These are phyloP conservation scores for Spergularia marina DNA, from an alignment of 148 eudicot genomes.

Conservation along the genomic window DNA sequence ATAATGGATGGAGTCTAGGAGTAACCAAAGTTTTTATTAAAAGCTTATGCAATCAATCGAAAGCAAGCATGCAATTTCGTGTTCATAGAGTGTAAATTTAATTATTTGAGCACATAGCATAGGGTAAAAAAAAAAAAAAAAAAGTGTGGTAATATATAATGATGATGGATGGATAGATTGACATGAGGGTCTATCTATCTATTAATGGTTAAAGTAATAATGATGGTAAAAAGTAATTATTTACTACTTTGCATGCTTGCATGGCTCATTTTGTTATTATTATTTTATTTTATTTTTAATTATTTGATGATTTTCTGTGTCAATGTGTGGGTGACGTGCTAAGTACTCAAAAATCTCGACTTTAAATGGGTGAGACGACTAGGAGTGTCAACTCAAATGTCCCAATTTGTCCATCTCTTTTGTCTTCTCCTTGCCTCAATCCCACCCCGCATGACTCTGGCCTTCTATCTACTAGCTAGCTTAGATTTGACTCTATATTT, in stretches of 20 bases:
- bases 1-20: conserved; percentile 35
- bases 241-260: not conserved
- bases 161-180: conserved; percentile 19
- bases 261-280: not conserved
- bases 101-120: not conserved
- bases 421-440: not conserved
- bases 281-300: not conserved
- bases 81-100: not conserved
- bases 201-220: not conserved
- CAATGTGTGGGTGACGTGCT: conserved; percentile 17
- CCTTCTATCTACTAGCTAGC: not conserved
- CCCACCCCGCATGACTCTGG: not conserved
- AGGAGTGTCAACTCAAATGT: conserved; percentile 25
- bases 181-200: conserved; percentile 18
- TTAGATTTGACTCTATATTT: no score
- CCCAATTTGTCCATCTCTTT: conserved; percentile 4
- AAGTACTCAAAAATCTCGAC: conserved; percentile 21
- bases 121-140: no score
- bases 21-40: conserved; percentile 37
- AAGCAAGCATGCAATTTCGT: not conserved
- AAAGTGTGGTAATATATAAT: not conserved
- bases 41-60: conserved; percentile 3
- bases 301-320: conserved; percentile 1
- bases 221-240: no score
- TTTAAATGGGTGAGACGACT: conserved; percentile 11